These are phyloP conservation scores for Gonium pectorale DNA, from an alignment of 139 green algal genomes.

Conservation along the genomic window DNA sequence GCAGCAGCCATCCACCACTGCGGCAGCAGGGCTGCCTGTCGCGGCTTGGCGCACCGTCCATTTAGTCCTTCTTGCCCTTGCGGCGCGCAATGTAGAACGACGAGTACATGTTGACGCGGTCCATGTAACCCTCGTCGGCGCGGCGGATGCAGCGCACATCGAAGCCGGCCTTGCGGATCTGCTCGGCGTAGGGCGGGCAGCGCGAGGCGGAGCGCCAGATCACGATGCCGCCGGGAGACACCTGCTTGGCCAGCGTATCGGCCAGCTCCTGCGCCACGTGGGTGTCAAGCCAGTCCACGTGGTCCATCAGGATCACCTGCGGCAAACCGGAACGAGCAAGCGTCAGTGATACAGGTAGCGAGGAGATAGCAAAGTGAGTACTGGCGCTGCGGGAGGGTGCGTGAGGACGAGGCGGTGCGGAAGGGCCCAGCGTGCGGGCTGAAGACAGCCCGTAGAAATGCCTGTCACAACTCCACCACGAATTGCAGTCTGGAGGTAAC, in stretches of 20 bases:
- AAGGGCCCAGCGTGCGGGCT: no score
- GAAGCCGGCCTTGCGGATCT: slow-evolving; percentile 91
- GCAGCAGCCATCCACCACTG: no score
- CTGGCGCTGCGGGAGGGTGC: no score
- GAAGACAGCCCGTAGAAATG: no score
- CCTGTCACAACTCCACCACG: no score
- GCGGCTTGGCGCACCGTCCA: no score
- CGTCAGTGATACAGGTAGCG: no score
- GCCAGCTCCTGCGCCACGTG: slow-evolving; percentile 73
- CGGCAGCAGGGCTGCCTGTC: no score
- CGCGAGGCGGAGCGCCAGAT: slow-evolving; percentile 95
- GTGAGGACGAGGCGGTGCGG: no score
- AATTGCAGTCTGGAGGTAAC: no score
- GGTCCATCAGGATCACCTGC: slow-evolving; percentile 98
- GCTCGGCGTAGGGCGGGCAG: slow-evolving; percentile 84
- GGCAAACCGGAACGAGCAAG: no score
- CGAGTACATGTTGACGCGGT: slow-evolving; percentile 95
- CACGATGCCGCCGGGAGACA: slow-evolving; percentile 87
- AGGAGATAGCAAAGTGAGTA: no score
- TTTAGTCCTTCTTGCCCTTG: slow-evolving; percentile 48
- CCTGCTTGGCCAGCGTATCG: slow-evolving; percentile 74
- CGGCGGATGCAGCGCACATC: slow-evolving; percentile 84
- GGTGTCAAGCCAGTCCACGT: slow-evolving; percentile 94
- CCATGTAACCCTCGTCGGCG: slow-evolving; percentile 90
- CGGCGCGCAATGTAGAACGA: slow-evolving; percentile 38